Evolutionary conservation across 805 yeast genomes (phyloP), one percentile per base, ranked within the genome.

Genomic region (Myxozyma neglecta): DNA sequence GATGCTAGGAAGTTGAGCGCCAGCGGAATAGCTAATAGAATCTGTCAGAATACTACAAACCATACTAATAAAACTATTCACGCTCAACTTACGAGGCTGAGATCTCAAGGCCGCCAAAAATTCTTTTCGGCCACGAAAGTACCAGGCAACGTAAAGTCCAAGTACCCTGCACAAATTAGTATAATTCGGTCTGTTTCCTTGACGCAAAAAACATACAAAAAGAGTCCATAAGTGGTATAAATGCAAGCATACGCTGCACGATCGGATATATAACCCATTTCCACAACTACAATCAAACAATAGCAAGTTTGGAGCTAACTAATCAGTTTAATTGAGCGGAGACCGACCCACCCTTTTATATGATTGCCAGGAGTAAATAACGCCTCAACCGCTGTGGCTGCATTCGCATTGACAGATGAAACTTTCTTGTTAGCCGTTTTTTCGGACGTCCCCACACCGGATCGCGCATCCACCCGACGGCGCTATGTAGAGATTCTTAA

Each of bases 1-100:
- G 96, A 86, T 54, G 97, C 97, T 57, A 92, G 84, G 72, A 92
- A 92, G 73, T 92, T 92, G 63, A 92, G 79, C 1, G 97, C 88
- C 68, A 92, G 77, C 0, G 97, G 96, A 14, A 90, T 45, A 39
- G 76, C 76, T 67, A 49, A 11, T 24, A 35, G 10, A 1, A 9
- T 43, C 11, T 29, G 16, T 7, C 24, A 11, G 42, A n/a, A 14
- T 16, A 24, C 52, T 24, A 14, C 24, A 14, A 34, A 4, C 24
- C 14, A 32, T n/a, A 35, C 6, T 24, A 48, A 6, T 7, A 13
- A 46, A 8, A 37, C 46, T 24, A 29, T 10, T 2, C 8, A 50
- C 29, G 32, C 18, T 37, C 13, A 35, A 58, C 74, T 16, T 57
- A 34, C 90, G 96, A 48, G 80, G 80, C 69, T 89, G 92, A 0